Conservation (phyloP, 106 monocot genomes). For the Allium cepa region DNA sequence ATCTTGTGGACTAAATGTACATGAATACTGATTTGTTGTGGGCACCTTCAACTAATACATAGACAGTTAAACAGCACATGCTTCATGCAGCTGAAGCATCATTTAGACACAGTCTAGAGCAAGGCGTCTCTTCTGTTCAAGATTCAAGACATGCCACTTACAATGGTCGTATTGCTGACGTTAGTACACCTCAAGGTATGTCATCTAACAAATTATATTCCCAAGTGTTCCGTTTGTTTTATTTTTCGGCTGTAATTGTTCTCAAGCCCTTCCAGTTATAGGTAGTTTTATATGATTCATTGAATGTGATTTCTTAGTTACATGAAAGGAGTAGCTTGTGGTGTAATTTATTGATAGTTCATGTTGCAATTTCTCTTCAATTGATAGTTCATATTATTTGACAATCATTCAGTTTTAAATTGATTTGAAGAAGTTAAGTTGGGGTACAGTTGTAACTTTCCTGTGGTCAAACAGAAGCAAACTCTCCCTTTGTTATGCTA, state of each 20-base stretch:
- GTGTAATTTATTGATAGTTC: not conserved
- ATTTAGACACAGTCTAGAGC: constrained; percentile 7
- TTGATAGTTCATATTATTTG: not conserved
- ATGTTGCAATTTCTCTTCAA: not conserved
- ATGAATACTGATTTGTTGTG: too few relatives aligned
- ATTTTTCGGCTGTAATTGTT: not conserved
- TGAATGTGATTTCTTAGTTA: too few relatives aligned
- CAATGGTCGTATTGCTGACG: not conserved
- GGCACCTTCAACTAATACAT: too few relatives aligned
- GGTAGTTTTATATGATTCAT: too few relatives aligned
- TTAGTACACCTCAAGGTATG: not conserved
- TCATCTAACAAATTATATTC: not conserved
- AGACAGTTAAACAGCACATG: constrained; percentile 4
- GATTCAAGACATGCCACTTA: constrained; percentile 2
- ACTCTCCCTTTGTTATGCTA: too few relatives aligned
- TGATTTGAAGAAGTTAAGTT: too few relatives aligned
- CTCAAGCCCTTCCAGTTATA: not conserved
- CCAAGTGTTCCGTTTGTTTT: too few relatives aligned
- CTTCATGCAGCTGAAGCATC: constrained; percentile 7
- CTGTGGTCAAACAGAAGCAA: too few relatives aligned
- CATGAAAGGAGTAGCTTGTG: too few relatives aligned
- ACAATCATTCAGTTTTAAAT: too few relatives aligned
- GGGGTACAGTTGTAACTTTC: too few relatives aligned
- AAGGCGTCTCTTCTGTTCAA: not conserved
- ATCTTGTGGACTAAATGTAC: too few relatives aligned